Evolutionary conservation across 805 yeast genomes (phyloP).

Genomic region (Peterozyma xylosa): DNA sequence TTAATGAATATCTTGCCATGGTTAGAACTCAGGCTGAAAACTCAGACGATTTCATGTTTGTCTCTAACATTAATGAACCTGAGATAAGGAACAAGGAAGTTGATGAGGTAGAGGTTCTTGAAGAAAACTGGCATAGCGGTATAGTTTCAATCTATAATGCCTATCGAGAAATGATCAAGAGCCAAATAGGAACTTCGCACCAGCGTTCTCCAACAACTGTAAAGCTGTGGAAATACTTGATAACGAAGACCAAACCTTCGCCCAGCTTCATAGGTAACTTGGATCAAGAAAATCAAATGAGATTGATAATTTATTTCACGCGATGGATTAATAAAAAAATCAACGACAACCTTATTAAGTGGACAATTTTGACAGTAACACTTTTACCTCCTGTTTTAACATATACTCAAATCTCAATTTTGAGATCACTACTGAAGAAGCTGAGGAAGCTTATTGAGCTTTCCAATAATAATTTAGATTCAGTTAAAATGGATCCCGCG

Average conservation of each 20-base stretch:
- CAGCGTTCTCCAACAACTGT: constrained; percentile 24
- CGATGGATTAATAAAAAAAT: constrained; percentile 31
- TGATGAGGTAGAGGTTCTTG: neutral
- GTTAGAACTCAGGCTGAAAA: constrained; percentile 23
- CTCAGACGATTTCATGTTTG: constrained; percentile 8
- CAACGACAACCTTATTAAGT: constrained; percentile 19
- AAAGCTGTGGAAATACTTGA: constrained; percentile 33
- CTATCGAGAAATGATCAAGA: constrained; percentile 15
- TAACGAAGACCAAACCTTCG: constrained; percentile 26
- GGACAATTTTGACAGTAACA: constrained; percentile 33
- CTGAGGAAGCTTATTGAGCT: constrained; percentile 9
- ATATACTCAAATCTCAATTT: constrained; percentile 28
- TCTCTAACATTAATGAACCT: neutral
- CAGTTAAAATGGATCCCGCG: too few relatives aligned
- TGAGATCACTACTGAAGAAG: constrained; percentile 34
- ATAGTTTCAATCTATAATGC: constrained; percentile 12
- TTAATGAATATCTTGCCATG: constrained; percentile 22
- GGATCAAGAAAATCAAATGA: constrained; percentile 26
- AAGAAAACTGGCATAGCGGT: constrained; percentile 7
- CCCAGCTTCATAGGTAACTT: constrained; percentile 21
- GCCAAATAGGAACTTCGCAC: constrained; percentile 11
- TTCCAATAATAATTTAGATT: too few relatives aligned
- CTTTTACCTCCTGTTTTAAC: constrained; percentile 29
- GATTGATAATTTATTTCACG: constrained; percentile 30
- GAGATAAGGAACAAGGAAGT: constrained; percentile 4